Percentiles rank a stretch among this genome's conserved stretches.
phyloP scores from a whole-genome alignment of 257 asterid species.

The Prunella vulgaris region DNA sequence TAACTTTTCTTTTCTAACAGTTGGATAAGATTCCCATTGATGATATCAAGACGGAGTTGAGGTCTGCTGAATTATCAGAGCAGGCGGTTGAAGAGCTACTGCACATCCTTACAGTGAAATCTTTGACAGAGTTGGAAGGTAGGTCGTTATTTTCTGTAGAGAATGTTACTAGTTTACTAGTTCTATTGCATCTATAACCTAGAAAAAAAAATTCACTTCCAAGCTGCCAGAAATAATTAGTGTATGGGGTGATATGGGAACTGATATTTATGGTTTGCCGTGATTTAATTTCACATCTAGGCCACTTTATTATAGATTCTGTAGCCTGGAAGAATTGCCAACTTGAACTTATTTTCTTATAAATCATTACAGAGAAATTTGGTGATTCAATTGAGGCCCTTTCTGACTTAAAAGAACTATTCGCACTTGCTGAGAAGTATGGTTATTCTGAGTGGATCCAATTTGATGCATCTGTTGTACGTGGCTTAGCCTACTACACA shows the following conservation, averaged over 20 bases:
- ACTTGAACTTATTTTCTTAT: slow-evolving; percentile 11
- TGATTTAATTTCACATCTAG: background rate
- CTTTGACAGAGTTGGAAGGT: slow-evolving; percentile 90
- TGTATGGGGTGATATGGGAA: background rate
- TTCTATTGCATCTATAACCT: background rate
- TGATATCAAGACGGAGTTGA: slow-evolving; percentile 81
- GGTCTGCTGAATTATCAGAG: slow-evolving; percentile 72
- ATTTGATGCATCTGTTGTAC: slow-evolving; percentile 95
- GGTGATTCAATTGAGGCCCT: slow-evolving; percentile 78
- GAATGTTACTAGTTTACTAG: slow-evolving; percentile 9
- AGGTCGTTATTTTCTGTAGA: background rate
- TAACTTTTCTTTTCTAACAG: slow-evolving; percentile 33
- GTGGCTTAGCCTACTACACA: slow-evolving; percentile 94
- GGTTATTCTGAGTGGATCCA: slow-evolving; percentile 96
- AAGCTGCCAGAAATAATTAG: background rate
- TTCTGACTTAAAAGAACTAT: slow-evolving; percentile 70
- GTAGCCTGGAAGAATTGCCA: background rate
- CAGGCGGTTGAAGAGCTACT: slow-evolving; percentile 81
- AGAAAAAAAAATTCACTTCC: background rate
- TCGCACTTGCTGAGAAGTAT: slow-evolving; percentile 79
- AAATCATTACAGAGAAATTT: slow-evolving; percentile 57
- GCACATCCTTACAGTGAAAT: slow-evolving; percentile 73
- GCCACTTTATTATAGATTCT: background rate
- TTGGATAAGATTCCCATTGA: slow-evolving; percentile 89
- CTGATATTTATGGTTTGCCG: background rate